Evolutionary conservation across 2,329 filamentous ascomycete genomes (phyloP).

Genomic region (Hypoxylon sp.): DNA sequence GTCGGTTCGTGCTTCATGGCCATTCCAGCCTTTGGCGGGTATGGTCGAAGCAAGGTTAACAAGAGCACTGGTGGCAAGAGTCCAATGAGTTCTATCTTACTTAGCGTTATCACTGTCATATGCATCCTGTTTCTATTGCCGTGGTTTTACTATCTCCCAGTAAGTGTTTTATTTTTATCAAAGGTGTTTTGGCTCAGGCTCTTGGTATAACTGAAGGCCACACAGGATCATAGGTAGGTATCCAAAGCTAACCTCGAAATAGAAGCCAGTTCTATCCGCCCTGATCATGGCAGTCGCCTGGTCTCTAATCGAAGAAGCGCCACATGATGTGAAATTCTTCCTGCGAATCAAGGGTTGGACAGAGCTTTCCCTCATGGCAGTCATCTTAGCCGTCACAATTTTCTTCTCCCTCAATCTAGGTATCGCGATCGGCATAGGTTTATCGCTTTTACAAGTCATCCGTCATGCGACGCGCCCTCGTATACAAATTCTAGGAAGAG

Average conservation of each 20-base stretch:
- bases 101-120: constrained; percentile 85
- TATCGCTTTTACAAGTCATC: constrained; percentile 91
- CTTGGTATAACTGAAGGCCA: neutral
- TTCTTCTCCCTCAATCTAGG: constrained; percentile 95
- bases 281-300: constrained; percentile 97
- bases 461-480: constrained; percentile 91
- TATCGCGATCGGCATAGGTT: constrained; percentile 92
- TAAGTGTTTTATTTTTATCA: constrained; percentile 62
- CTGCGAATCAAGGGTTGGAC: constrained; percentile 86
- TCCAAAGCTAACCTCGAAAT: constrained; percentile 30
- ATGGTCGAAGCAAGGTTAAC: constrained; percentile 96
- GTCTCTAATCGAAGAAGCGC: constrained; percentile 94
- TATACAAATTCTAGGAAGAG: constrained; percentile 94
- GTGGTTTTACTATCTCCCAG: constrained; percentile 96
- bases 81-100: constrained; percentile 91
- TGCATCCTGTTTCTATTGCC: constrained; percentile 87
- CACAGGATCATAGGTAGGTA: neutral
- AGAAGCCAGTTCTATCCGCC: constrained; percentile 93
- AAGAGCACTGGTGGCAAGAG: constrained; percentile 91
- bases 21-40: constrained; percentile 94
- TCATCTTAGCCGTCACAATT: constrained; percentile 92
- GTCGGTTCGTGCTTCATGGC: constrained; percentile 92
- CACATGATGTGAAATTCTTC: constrained; percentile 93
- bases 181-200: neutral
- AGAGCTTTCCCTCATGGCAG: constrained; percentile 87